phyloP scores from a whole-genome alignment of 1,139 yeast genomes.

The Yamadazyma atmosphaerica region DNA sequence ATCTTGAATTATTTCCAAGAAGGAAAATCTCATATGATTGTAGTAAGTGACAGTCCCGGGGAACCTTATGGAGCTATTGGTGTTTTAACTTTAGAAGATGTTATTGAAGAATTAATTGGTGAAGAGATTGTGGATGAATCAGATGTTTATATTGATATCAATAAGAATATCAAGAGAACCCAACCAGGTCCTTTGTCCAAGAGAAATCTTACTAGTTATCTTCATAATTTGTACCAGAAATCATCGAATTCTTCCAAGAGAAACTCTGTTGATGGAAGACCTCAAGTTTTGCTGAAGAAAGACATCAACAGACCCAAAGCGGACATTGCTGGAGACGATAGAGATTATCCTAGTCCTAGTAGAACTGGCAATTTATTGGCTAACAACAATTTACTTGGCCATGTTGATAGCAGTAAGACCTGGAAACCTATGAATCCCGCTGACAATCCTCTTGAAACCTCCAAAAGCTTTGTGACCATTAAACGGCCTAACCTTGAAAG shows the following conservation, averaged over 20 bases:
- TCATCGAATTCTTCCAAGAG: constrained; percentile 37
- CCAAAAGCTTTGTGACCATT: constrained; percentile 67
- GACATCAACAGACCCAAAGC: neutral
- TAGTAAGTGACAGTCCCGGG: constrained; percentile 86
- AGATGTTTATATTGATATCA: constrained; percentile 92
- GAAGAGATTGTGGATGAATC: constrained; percentile 97
- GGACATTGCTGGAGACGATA: too few relatives aligned
- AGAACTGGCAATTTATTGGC: constrained; percentile 5
- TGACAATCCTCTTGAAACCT: constrained; percentile 74
- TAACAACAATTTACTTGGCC: constrained; percentile 8
- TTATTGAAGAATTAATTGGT: constrained; percentile 94
- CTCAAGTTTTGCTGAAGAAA: neutral
- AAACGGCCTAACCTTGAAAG: constrained; percentile 48
- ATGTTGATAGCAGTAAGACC: constrained; percentile 19
- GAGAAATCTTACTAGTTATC: constrained; percentile 65
- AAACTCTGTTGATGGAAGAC: constrained; percentile 32
- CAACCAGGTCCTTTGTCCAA: constrained; percentile 85
- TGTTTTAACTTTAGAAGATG: constrained; percentile 91
- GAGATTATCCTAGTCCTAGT: constrained; percentile 4
- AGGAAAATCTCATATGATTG: constrained; percentile 97
- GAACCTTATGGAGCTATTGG: constrained; percentile 86
- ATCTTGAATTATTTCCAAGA: constrained; percentile 95
- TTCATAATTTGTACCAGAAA: constrained; percentile 56
- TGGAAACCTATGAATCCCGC: constrained; percentile 73
- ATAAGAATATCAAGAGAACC: constrained; percentile 77